Evolutionary conservation across 108 stramenopile genomes (phyloP), one percentile per base, ranked within the genome.

Genomic region (Cyclotella kingstonii): DNA sequence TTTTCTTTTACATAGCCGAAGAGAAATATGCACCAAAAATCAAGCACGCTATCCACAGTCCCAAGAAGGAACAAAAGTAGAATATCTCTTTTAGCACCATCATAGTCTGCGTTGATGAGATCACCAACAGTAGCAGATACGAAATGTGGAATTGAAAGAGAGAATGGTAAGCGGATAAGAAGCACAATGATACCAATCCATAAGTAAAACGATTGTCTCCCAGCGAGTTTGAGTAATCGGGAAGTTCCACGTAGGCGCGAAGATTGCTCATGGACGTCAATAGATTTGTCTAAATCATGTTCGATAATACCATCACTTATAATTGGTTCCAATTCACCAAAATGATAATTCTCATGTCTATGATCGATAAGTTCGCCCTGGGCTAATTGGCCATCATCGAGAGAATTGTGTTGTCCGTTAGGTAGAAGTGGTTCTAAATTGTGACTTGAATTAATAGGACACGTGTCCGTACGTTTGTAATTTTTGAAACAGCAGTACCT

Each of bases 1-100:
- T 86, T 78, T 50, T 89, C 80, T 56, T 93, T 90, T 50, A 88
- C 86, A 44, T 89, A 81, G 26, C 90, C 91, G 70, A 95, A 95
- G 58, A 92, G 73, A 50, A 89, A 95, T 8, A 93, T 66, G 29
- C 87, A 88, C 94, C 94, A 95, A 70, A 93, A 95, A 64, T 95
- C 94, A 8, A 95, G 74, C 3, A 69, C 60, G 26, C 82, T 70
- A 77, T 90, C 88, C 23, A 90, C 74, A 0, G 84, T 82, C 4
- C 94, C 94, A 25, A 83, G 52, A n/a, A 89, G 46, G 57, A 95
- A 86, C 30, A 95, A 72, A 23, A 82, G 79, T 2, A 91, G 54
- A 9, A 95, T 79, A 63, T 87, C 80, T 31, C 52, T 60, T 36
- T 83, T 82, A 14, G 94, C 94, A 26, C 65, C 73, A 38, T 77